A percentile compares a stretch with the other conserved stretches of the same genome.
Conservation (phyloP, 2,329 filamentous ascomycete genomes). For the Penicillium sp. region DNA sequence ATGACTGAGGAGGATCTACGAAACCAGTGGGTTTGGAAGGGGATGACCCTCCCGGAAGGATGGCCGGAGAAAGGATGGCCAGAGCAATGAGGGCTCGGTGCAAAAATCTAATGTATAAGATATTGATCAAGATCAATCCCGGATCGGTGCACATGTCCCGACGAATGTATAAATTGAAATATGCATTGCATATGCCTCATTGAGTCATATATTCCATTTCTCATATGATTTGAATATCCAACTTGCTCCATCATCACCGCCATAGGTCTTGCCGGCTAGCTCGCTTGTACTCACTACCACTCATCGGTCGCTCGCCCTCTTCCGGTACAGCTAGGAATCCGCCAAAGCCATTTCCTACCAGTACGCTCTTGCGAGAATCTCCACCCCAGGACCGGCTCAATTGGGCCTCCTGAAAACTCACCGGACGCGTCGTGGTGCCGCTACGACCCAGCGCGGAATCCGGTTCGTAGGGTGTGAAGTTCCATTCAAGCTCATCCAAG, state of each 20-base stretch:
- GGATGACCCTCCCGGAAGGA: slow-evolving; percentile 16
- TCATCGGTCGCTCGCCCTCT: slow-evolving; percentile 40
- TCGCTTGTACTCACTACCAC: slow-evolving; percentile 34
- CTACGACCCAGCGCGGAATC: slow-evolving; percentile 36
- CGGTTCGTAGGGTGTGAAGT: slow-evolving; percentile 62
- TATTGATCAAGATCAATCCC: neutral
- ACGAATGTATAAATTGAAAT: neutral
- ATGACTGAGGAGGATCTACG: slow-evolving; percentile 19
- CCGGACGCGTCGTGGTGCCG: slow-evolving; percentile 43
- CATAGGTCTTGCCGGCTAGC: slow-evolving; percentile 40
- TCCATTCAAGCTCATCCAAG: slow-evolving; percentile 67
- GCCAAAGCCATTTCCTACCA: slow-evolving; percentile 68
- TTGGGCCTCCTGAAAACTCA: slow-evolving; percentile 48
- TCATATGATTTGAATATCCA: neutral
- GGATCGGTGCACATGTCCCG: neutral
- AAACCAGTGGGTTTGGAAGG: slow-evolving; percentile 24
- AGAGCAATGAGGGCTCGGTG: neutral
- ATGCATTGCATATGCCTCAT: slow-evolving; percentile 2
- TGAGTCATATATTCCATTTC: slow-evolving; percentile 5
- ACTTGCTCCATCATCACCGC: slow-evolving; percentile 30
- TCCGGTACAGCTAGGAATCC: slow-evolving; percentile 65
- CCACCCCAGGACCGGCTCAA: slow-evolving; percentile 59
- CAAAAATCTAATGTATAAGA: neutral
- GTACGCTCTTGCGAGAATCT: slow-evolving; percentile 59
- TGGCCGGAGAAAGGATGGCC: slow-evolving; percentile 14